phyloP scores from a whole-genome alignment of 257 asterid species.

The Lycium barbarum region DNA sequence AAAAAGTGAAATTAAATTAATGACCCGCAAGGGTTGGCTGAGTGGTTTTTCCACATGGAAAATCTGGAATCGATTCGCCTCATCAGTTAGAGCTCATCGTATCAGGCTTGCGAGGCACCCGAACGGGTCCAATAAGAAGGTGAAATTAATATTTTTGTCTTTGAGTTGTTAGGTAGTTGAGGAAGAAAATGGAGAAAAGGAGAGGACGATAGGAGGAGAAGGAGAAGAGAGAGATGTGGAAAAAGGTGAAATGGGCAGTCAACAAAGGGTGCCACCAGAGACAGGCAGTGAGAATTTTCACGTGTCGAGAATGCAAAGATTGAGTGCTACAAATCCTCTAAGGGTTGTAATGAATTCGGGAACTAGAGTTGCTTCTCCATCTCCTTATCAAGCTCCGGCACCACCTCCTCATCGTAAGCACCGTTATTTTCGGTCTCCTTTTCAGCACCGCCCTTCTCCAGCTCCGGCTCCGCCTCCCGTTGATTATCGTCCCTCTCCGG shows the following conservation, averaged over 20 bases:
- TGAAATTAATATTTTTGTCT: background rate
- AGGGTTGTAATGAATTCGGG: slow-evolving; percentile 76
- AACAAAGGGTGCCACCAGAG: slow-evolving; percentile 22
- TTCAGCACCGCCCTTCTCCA: slow-evolving; percentile 37
- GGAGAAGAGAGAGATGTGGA: slow-evolving; percentile 66
- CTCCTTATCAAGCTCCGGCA: slow-evolving; percentile 38
- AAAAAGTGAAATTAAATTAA: no score
- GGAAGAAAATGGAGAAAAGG: slow-evolving; percentile 49
- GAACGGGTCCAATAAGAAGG: background rate
- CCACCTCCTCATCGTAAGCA: slow-evolving; percentile 38
- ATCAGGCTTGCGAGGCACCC: no score
- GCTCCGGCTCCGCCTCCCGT: slow-evolving; percentile 21
- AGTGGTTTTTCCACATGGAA: no score
- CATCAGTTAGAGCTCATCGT: no score
- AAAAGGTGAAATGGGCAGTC: slow-evolving; percentile 59
- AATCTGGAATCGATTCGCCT: no score
- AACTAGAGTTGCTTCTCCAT: slow-evolving; percentile 81
- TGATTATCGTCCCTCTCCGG: slow-evolving; percentile 34
- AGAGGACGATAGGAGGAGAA: slow-evolving; percentile 7
- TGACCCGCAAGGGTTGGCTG: no score
- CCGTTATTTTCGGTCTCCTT: slow-evolving; percentile 40
- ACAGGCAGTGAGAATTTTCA: slow-evolving; percentile 39
- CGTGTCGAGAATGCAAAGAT: slow-evolving; percentile 81
- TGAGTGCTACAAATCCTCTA: slow-evolving; percentile 82
- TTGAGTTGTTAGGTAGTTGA: slow-evolving; percentile 36